Percentiles rank a stretch among this genome's conserved stretches.
Conservation (phyloP, 192 early-diverging fungal genomes). For the Obelidium mucronatum region DNA sequence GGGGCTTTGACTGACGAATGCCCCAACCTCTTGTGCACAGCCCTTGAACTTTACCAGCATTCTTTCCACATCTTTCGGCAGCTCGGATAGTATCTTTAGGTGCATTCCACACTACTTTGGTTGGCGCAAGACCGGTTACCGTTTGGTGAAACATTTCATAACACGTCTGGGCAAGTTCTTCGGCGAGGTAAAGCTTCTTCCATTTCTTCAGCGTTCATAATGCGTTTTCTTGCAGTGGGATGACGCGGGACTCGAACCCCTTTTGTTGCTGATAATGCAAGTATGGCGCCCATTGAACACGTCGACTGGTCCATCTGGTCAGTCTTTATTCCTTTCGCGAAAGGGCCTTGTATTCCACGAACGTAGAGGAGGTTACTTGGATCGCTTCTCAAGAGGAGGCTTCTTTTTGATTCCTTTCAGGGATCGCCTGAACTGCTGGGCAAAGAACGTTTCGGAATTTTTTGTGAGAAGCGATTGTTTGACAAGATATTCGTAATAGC, state of each 20-base stretch:
- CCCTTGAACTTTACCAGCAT: background rate
- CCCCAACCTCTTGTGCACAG: background rate
- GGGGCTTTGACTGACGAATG: background rate
- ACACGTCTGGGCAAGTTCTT: conserved; percentile 79
- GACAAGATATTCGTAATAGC: conserved; percentile 72
- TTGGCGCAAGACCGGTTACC: conserved; percentile 78
- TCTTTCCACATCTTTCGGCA: background rate
- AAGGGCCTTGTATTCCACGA: conserved; percentile 51
- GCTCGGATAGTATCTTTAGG: conserved; percentile 36
- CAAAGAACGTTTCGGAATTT: conserved; percentile 45
- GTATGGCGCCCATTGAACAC: conserved; percentile 84
- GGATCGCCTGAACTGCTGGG: conserved; percentile 58
- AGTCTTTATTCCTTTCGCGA: background rate
- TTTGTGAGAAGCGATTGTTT: conserved; percentile 84
- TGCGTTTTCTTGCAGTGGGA: background rate
- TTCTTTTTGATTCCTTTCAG: background rate
- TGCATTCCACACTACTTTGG: conserved; percentile 76
- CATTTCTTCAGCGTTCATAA: conserved; percentile 47
- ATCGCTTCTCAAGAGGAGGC: conserved; percentile 23
- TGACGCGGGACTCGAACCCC: conserved; percentile 40
- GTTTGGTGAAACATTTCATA: conserved; percentile 82
- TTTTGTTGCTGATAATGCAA: conserved; percentile 77
- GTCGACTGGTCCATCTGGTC: conserved; percentile 90
- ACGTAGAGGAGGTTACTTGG: conserved; percentile 69
- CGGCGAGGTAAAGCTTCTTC: conserved; percentile 70